Base-by-base conservation (phyloP, 2,329 filamentous ascomycete species). In the Pestalotiopsis sp. region DNA sequence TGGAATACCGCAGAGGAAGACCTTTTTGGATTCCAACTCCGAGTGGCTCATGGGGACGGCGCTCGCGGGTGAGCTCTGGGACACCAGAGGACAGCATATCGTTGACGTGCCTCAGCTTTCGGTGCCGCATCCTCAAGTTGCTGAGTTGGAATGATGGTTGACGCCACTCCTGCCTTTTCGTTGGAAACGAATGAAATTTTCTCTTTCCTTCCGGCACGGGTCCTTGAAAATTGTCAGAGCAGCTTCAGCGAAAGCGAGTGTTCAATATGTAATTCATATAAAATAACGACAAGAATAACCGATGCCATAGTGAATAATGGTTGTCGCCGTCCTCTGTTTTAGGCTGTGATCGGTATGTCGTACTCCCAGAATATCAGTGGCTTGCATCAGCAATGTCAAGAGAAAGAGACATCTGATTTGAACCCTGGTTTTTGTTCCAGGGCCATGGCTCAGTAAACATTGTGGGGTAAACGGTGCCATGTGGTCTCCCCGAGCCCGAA, bases 11-110 rank as follows among this genome's bases (percentile, higher is more conserved):
- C 13, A 39, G 52, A 59, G 52, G 36, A 67, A 49, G 56, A 67
- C 58, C 20, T 67, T 67, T 36, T 31, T 67, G 39, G 65, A 67
- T 56, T 67, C 65, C 11, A 59, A 60, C 36, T 67, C 65, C 13
- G 56, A 67, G 27, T 67, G 65, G 65, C 31, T 67, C 25, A 60
- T 67, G 56, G 56, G 65, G 14, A 67, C 56, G 20, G 65, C 65
- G 2, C 56, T 67, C 4, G 65, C 65, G 4, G 65, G 65, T 2
- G 65, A 60, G n/a, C 65, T 67, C 0, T 67, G 65, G 65, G 52
- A 59, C 49, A 20, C 25, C 7, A 39, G 36, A 45, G 65, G 65
- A 6, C 41, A 67, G 52, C 52, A 23, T 14, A 59, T 59, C 39
- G 20, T 20, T 20, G 27, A 52, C 3, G 23, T 38, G n/a, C 65